These are phyloP conservation scores for Suillus hirtellus DNA, from an alignment of 768 basidiomycete species.

Conservation along the genomic window DNA sequence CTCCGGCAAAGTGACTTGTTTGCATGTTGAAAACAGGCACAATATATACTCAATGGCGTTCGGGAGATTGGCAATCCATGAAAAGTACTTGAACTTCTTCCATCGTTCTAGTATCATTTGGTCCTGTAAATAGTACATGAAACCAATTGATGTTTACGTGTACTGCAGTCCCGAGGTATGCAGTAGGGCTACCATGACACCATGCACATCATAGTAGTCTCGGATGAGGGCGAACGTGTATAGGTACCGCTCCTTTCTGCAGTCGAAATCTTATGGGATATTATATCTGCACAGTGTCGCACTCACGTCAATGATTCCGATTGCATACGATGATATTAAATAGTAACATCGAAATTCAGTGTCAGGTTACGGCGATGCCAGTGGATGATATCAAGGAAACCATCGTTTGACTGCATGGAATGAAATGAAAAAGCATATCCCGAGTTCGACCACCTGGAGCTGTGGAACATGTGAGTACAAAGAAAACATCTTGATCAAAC, in stretches of 20 bases:
- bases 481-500: background rate
- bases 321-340: conserved; percentile 28
- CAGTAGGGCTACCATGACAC: conserved; percentile 18
- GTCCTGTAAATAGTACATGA: too few relatives aligned
- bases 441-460: conserved; percentile 42
- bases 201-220: too few relatives aligned
- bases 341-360: conserved; percentile 22
- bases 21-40: background rate
- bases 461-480: conserved; percentile 19
- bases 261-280: background rate
- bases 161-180: conserved; percentile 33
- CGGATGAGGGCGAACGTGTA: conserved; percentile 16
- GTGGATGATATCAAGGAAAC: conserved; percentile 23
- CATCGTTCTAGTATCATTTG: too few relatives aligned
- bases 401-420: conserved; percentile 21
- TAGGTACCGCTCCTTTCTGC: too few relatives aligned
- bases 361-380: conserved; percentile 16
- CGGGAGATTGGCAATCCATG: too few relatives aligned
- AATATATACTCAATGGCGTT: background rate
- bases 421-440: background rate
- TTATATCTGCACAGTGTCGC: too few relatives aligned
- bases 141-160: background rate
- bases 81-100: too few relatives aligned
- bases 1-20: conserved; percentile 85
- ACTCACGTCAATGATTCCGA: conserved; percentile 34